Conservation (phyloP, 768 basidiomycete genomes). For the Amanita fuliginea region DNA sequence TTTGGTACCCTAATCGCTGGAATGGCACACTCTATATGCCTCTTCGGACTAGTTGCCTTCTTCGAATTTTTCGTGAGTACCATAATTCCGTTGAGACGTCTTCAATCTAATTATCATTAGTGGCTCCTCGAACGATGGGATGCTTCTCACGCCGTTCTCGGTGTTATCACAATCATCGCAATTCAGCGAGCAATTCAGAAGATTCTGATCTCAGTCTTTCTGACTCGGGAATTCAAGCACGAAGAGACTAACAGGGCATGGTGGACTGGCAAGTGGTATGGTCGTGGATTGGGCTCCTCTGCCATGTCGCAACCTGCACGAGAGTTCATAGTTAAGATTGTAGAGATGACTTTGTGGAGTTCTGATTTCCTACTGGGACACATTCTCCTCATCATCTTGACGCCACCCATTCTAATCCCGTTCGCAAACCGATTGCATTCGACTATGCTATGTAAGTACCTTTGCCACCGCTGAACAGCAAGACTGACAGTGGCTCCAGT, state of each 20-base stretch:
- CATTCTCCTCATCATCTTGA: conserved; percentile 78
- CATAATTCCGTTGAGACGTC: conserved; percentile 13
- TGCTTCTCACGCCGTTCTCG: conserved; percentile 91
- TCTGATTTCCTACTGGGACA: conserved; percentile 89
- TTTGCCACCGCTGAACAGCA: not conserved
- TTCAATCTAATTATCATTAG: conserved; percentile 23
- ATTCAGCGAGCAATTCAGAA: conserved; percentile 93
- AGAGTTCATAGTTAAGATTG: conserved; percentile 96
- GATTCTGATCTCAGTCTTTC: conserved; percentile 86
- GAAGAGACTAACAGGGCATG: conserved; percentile 97
- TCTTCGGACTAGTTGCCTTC: conserved; percentile 79
- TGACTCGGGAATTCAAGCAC: conserved; percentile 96
- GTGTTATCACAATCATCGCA: conserved; percentile 79
- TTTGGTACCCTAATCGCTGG: conserved; percentile 93
- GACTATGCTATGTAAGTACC: conserved; percentile 72
- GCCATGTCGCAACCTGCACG: conserved; percentile 93
- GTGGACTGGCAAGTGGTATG: conserved; percentile 99
- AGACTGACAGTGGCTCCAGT: conserved; percentile 31
- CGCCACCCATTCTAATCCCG: conserved; percentile 76
- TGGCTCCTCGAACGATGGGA: conserved; percentile 98
- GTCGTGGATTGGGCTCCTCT: conserved; percentile 81
- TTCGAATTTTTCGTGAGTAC: conserved; percentile 90
- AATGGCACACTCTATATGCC: conserved; percentile 71
- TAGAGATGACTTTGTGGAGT: conserved; percentile 95
- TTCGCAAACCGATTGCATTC: conserved; percentile 86